A percentile compares a stretch with the other conserved stretches of the same genome.
Conservation (phyloP, 2,329 filamentous ascomycete species). For the Colletotrichum sp. region DNA sequence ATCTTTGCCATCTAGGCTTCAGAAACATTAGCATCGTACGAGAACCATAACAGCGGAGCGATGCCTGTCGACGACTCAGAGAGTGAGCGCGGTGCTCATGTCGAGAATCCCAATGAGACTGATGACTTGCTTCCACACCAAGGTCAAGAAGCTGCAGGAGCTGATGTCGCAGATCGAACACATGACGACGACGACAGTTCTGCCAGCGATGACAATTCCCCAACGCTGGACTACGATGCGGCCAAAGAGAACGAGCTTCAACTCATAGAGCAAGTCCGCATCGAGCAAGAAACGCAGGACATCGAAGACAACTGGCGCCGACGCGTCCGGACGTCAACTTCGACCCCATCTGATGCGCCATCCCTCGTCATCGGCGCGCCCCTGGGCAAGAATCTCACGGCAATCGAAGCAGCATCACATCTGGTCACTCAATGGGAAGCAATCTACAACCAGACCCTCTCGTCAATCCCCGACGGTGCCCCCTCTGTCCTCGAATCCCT, state of each 20-base stretch:
- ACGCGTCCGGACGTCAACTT: background rate
- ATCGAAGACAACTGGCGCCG: background rate
- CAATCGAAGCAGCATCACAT: conserved; percentile 39
- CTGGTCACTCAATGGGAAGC: conserved; percentile 39
- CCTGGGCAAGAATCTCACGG: conserved; percentile 39
- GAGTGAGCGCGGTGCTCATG: background rate
- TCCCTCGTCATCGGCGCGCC: conserved; percentile 37
- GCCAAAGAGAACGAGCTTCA: background rate
- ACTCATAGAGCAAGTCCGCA: background rate
- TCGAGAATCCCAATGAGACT: background rate
- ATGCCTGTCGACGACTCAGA: background rate
- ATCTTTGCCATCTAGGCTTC: background rate
- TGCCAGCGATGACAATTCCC: background rate
- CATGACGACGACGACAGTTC: background rate
- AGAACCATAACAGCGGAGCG: background rate
- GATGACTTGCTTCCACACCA: rapidly evolving
- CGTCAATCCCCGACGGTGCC: conserved; percentile 1
- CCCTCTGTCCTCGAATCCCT: conserved; percentile 8
- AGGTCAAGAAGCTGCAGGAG: background rate
- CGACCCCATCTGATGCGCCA: conserved; percentile 17
- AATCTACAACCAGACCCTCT: conserved; percentile 31
- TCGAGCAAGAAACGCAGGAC: background rate
- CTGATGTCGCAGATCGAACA: background rate
- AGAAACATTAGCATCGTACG: background rate
- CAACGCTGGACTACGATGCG: background rate